Base-by-base conservation (phyloP, 768 basidiomycete genomes). In the Boletus subcaerulescens region DNA sequence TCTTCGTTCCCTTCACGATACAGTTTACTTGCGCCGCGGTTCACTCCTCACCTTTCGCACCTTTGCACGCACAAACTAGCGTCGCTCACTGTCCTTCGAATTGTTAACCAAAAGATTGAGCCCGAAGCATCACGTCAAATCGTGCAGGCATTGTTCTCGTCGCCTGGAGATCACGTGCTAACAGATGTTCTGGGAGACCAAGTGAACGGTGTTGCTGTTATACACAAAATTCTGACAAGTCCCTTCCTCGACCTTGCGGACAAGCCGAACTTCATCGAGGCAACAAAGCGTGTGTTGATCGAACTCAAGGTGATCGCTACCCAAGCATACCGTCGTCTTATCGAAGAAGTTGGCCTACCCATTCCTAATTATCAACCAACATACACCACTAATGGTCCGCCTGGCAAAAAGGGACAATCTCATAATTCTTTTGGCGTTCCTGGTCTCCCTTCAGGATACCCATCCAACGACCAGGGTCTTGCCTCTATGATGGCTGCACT, bases 51-150 rank as follows among this genome's bases (percentile, higher is more conserved):
- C 67, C 80, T 98, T 38, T 94, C 93, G 4, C 95, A 98, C 71
- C 80, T 98, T 54, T 98, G 95, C 77, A 97, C 93, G 4, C 97
- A 99, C 78, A 98, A 98, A 73, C 73, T 99, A 63, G 96, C 97
- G 0, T 97, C 94, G 3, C 79, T 95, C 60, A 96, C 94, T 1
- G 93, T 98, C 39, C 79, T 99, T 60, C 82, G 95, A 68, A 93
- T 99, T 62, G 88, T 98, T 71, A 98, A 98, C 67, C 97, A 99
- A 73, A 93, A 91, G 73, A 86, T 88, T 24, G 97, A 98, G 68
- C 87, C 89, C 0, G 84, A 91, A 41, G 96, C 97, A 14, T 91
- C 92, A 18, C 79, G 76, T 45, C 87, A 91, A 61, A 86, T 98
- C 50, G 85, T 96, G 55, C 87, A 93, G 47, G 89, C 93, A 2